phyloP scores from a whole-genome alignment of 441 rosid genomes.

The Geranium incanum region DNA sequence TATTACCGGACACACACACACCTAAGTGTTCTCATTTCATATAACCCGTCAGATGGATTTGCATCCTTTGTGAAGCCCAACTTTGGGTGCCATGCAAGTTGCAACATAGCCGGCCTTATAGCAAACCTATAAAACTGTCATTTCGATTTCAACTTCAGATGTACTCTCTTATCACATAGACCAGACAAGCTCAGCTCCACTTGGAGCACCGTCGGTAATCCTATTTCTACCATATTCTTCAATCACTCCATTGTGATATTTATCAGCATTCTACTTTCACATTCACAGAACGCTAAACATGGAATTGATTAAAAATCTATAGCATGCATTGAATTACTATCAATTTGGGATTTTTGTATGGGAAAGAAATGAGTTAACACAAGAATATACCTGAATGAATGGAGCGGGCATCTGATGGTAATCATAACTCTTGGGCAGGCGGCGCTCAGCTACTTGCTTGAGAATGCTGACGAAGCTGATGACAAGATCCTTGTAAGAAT shows the following conservation, averaged over 20 bases:
- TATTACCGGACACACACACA: background rate
- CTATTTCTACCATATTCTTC: background rate
- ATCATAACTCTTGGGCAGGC: constrained; percentile 82
- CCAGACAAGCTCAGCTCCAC: no score
- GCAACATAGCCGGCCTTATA: no score
- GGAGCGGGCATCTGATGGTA: constrained; percentile 98
- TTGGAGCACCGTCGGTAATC: no score
- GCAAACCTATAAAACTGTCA: no score
- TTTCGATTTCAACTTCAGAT: no score
- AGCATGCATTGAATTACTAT: background rate
- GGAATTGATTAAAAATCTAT: background rate
- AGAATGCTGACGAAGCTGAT: constrained; percentile 86
- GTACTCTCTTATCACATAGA: no score
- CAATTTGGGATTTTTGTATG: no score
- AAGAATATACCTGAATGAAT: constrained; percentile 65
- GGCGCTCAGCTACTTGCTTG: constrained; percentile 81
- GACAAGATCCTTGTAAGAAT: constrained; percentile 75
- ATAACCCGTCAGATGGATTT: background rate
- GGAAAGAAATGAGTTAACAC: background rate
- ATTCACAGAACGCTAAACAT: background rate
- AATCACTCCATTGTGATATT: background rate
- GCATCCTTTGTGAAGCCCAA: background rate
- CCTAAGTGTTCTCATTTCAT: background rate
- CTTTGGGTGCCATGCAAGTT: no score
- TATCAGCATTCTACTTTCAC: background rate